Base-by-base conservation (phyloP, 768 basidiomycete species). In the Strobilomyces echinocephalus region DNA sequence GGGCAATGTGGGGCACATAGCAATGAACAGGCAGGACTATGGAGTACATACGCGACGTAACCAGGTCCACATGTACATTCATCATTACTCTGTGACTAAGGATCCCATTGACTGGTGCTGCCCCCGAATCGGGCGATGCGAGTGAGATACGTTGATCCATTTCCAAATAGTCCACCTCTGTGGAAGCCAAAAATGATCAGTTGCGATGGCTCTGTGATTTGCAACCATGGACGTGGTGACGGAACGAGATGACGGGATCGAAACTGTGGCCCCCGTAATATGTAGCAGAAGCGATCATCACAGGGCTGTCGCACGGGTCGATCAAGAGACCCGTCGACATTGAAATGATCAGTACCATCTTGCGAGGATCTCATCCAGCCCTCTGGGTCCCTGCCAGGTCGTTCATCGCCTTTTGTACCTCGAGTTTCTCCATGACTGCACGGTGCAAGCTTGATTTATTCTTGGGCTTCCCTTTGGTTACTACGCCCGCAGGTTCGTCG, bases 391-490 rank as follows among this genome's bases (percentile, higher is more conserved):
- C 60, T 24, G 66, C 67, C 31, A 76, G 56, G 55, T 87, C 85
- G 41, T 71, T 76, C 73, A 82, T 81, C 16, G 87, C 88, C 48
- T 80, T 80, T 65, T 88, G 81, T 8, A 91, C 84, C 67, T 90
- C 87, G 21, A 89, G 65, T 58, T 75, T 79, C 59, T 89, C 87
- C 75, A 91, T 73, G 3, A 90, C 86, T 0, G 88, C 87, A 36
- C 82, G 75, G 54, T 88, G 85, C 53, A 91, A 64, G 62, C 85
- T 88, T 8, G 85, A 85, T 24, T 73, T 74, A n/a, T 75, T 78
- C 55, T 71, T 74, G 24, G 56, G 63, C 55, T 73, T 75, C 8
- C 58, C 70, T 46, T 69, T 70, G 15, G 56, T 39, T 4, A 9
- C 38, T 34, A 56, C 24, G 18, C 49, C 20, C 3, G 52, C 24